phyloP scores from a whole-genome alignment of 1,284 basidiomycete genomes.

The Schizopora paradoxa region DNA sequence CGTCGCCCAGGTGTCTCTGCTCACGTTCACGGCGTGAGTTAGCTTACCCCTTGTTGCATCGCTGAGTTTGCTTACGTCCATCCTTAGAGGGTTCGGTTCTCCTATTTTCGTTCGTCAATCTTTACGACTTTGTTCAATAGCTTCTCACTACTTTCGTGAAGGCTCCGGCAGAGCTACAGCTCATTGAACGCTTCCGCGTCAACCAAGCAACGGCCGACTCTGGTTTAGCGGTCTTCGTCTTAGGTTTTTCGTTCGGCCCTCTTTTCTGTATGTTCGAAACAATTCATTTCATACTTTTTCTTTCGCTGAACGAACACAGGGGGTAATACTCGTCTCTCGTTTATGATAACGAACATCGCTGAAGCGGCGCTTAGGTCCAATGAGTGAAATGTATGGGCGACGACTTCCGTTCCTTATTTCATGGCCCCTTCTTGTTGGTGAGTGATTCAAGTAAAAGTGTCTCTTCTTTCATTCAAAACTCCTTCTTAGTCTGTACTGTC shows the following conservation, averaged over 20 bases:
- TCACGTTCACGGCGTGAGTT: conserved; percentile 15
- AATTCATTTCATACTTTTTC: not conserved
- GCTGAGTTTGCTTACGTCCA: not conserved
- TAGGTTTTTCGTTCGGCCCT: conserved; percentile 24
- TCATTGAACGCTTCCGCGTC: conserved; percentile 20
- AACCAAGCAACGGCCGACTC: conserved; percentile 19
- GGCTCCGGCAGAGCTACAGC: conserved; percentile 22
- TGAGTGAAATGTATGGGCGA: conserved; percentile 24
- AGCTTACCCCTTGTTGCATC: not conserved
- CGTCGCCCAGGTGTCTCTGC: conserved; percentile 9
- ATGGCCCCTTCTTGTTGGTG: conserved; percentile 24
- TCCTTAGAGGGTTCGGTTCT: conserved; percentile 18
- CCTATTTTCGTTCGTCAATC: conserved; percentile 21
- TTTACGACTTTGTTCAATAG: no score
- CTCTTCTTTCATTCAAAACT: not conserved
- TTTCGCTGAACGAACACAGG: no score
- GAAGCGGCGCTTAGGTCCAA: conserved; percentile 24
- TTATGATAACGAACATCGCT: not conserved
- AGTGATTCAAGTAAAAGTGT: not conserved
- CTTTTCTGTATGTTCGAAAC: conserved; percentile 21
- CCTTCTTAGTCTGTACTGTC: conserved; percentile 8
- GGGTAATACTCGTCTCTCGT: no score
- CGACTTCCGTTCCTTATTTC: conserved; percentile 20
- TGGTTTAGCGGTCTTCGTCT: conserved; percentile 24
- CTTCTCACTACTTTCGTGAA: conserved; percentile 1